phyloP scores from a whole-genome alignment of 495 filamentous ascomycete species.

The Penicillium canescens region DNA sequence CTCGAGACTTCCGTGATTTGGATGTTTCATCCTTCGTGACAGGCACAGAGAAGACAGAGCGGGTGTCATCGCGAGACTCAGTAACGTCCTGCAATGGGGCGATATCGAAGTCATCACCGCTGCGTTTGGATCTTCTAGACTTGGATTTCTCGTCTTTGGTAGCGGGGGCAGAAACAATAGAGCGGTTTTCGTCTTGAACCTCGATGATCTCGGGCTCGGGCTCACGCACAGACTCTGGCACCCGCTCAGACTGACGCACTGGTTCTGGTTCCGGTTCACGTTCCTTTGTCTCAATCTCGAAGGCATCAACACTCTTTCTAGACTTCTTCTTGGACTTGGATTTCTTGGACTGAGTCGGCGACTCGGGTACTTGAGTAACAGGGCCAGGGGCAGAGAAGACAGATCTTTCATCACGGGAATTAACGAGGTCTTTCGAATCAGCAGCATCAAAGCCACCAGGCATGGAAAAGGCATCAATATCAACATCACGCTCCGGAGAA shows the following conservation, averaged over 20 bases:
- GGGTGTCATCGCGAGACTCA: neutral
- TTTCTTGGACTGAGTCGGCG: conserved; percentile 9
- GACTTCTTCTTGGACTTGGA: conserved; percentile 4
- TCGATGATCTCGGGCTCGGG: neutral
- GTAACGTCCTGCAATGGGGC: neutral
- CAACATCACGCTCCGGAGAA: conserved; percentile 12
- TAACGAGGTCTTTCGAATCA: conserved; percentile 2
- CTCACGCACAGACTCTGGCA: too few relatives aligned
- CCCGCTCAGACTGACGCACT: too few relatives aligned
- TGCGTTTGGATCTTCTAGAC: neutral
- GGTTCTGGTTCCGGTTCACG: too few relatives aligned
- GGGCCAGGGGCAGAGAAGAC: neutral
- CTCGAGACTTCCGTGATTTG: neutral
- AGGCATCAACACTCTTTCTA: neutral
- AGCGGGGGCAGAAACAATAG: neutral
- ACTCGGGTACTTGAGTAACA: neutral
- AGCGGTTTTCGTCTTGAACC: neutral
- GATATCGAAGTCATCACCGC: neutral
- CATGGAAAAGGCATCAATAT: conserved; percentile 33
- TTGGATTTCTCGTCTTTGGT: conserved; percentile 8
- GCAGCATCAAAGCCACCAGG: conserved; percentile 42
- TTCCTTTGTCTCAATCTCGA: neutral
- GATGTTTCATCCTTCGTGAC: neutral
- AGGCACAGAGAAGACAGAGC: neutral
- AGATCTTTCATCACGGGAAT: neutral